A percentile compares a stretch with the other conserved stretches of the same genome.
Conservation (phyloP, 345 rosid species). For the Lepidium africanum region DNA sequence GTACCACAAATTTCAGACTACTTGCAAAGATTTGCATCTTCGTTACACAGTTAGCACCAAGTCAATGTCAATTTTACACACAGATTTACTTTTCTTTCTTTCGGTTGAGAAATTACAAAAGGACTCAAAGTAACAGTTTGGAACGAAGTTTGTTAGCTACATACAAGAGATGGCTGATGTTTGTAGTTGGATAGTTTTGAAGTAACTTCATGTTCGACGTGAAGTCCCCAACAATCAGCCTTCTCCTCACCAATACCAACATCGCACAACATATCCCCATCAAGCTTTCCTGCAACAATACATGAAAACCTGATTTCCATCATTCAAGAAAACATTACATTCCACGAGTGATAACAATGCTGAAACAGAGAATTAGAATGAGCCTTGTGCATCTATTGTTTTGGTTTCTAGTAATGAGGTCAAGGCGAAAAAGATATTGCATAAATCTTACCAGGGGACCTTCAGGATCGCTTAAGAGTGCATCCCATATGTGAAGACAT, state of each 20-base stretch:
- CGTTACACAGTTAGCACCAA: no score
- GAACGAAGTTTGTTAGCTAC: conserved; percentile 86
- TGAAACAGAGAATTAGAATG: neutral
- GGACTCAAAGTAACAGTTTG: conserved; percentile 22
- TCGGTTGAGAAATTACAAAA: neutral
- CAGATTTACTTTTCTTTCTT: neutral
- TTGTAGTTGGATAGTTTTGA: conserved; percentile 74
- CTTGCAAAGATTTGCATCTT: no score
- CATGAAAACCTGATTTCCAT: neutral
- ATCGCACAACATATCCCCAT: conserved; percentile 94
- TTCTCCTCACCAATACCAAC: conserved; percentile 64
- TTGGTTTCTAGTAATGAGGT: neutral
- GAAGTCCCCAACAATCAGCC: conserved; percentile 39
- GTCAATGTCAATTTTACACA: neutral
- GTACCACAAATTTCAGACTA: no score
- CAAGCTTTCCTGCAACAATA: conserved; percentile 66
- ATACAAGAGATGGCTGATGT: conserved; percentile 76
- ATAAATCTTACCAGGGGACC: conserved; percentile 72
- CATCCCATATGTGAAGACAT: conserved; percentile 92
- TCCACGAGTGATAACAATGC: neutral
- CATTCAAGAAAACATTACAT: neutral
- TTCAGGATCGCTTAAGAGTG: conserved; percentile 86
- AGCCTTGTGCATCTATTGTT: neutral
- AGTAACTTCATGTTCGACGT: conserved; percentile 69
- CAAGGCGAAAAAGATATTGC: neutral